Base-by-base conservation (phyloP, 2,329 filamentous ascomycete genomes). In the Epichloe glyceriae region DNA sequence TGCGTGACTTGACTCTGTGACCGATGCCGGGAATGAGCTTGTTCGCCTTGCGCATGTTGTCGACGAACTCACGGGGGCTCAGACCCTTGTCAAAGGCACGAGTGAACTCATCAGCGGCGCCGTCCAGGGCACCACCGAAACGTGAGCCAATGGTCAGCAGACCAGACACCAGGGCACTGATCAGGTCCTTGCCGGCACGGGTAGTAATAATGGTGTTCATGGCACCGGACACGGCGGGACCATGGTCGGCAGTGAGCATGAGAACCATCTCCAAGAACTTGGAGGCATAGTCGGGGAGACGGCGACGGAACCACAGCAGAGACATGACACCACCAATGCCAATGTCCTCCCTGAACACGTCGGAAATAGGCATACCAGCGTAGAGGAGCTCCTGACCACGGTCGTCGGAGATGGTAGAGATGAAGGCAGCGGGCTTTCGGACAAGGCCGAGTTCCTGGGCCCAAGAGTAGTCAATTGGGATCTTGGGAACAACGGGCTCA, bases 141-240 rank as follows among this genome's bases (percentile, higher is more conserved):
- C 93, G 86, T 53, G 91, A 96, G 66, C 93, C 93, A 64, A 98
- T 98, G 62, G 93, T 98, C 67, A 98, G 77, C 50, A 98, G 86
- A 88, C 93, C 93, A 63, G 87, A 87, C 52, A 98, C 93, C 56
- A 98, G 80, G 46, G 93, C 86, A 63, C 84, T 90, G 76, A 98
- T 97, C 61, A 98, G 76, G 69, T 98, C 93, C 80, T 98, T 98
- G 70, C 93, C 93, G 57, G 93, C 93, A 86, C 93, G 88, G 54
- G 93, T 98, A 56, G 93, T 98, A 70, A 98, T 97, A 70, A 98
- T 98, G 69, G 93, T 98, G 85, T 98, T 98, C 93, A 98, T 98
- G 71, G 93, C 93, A 80, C 93, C 93, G 62, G 93, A 98, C 62
- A 98, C 93, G 62, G 93, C 93, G 50, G 93, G 93, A 73, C 93